Percentiles rank a stretch among this genome's conserved stretches.
phyloP scores from a whole-genome alignment of 176 grass and related monocot genomes.

The Lolium multiflorum region DNA sequence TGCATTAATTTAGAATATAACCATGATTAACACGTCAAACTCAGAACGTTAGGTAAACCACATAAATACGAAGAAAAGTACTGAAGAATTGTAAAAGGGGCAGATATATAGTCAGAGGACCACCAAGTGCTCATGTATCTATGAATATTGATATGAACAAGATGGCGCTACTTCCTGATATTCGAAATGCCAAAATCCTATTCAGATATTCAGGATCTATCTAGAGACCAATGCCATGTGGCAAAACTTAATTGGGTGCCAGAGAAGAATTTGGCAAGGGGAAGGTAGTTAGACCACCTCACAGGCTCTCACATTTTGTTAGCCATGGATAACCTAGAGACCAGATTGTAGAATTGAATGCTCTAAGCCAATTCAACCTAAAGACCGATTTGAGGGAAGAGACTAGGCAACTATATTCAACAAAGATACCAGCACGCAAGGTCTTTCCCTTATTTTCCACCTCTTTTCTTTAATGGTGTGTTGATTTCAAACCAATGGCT shows the following conservation, averaged over 20 bases:
- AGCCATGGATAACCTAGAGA: neutral
- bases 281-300: neutral
- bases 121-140: neutral
- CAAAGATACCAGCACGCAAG: neutral
- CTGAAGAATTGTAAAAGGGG: neutral
- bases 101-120: neutral
- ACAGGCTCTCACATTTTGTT: neutral
- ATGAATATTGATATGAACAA: constrained; percentile 7
- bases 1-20: neutral
- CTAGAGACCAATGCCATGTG: neutral
- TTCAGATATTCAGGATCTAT: neutral
- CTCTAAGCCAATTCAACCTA: neutral
- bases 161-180: constrained; percentile 10
- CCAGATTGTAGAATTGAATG: neutral
- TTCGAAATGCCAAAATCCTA: neutral
- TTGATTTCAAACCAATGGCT: constrained; percentile 10
- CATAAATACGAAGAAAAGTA: neutral
- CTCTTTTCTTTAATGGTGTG: constrained; percentile 12
- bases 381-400: neutral
- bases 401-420: neutral
- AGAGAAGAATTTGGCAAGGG: neutral
- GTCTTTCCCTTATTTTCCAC: neutral
- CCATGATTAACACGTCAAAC: constrained; percentile 12
- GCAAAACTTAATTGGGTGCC: constrained; percentile 24
- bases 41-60: neutral